Evolutionary conservation across 257 asterid genomes (phyloP).

Genomic region (Fraxinus americana): DNA sequence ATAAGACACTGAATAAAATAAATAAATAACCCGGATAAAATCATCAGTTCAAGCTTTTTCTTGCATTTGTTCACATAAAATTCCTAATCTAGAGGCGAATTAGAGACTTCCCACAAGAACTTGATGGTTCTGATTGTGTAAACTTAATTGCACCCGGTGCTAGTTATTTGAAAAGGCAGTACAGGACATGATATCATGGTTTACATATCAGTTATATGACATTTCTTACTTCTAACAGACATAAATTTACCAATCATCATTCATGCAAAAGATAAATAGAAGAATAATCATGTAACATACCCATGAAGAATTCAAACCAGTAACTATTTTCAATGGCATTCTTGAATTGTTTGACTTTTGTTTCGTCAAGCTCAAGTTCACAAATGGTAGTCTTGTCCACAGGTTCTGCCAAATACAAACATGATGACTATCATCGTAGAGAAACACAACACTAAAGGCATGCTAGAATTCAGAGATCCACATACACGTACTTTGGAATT

Average conservation of each 20-base stretch:
- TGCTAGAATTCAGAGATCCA: conserved; percentile 9
- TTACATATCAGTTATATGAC: conserved; percentile 4
- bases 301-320: conserved; percentile 68
- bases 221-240: background rate
- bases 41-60: background rate
- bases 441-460: conserved; percentile 8
- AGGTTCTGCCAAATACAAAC: conserved; percentile 41
- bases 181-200: background rate
- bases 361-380: conserved; percentile 52
- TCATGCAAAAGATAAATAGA: background rate
- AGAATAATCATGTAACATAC: conserved; percentile 33
- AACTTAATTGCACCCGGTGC: background rate
- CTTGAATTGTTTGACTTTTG: conserved; percentile 62
- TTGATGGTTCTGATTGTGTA: background rate
- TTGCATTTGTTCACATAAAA: background rate
- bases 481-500: conserved; percentile 48
- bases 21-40: background rate
- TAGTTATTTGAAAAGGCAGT: background rate
- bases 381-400: conserved; percentile 53
- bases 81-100: background rate
- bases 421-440: conserved; percentile 8
- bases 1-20: background rate
- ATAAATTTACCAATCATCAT: background rate
- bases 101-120: background rate
- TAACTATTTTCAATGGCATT: conserved; percentile 58